Evolutionary conservation across 805 yeast genomes (phyloP), one percentile per base, ranked within the genome.

Genomic region (Suhomyces vadensis): DNA sequence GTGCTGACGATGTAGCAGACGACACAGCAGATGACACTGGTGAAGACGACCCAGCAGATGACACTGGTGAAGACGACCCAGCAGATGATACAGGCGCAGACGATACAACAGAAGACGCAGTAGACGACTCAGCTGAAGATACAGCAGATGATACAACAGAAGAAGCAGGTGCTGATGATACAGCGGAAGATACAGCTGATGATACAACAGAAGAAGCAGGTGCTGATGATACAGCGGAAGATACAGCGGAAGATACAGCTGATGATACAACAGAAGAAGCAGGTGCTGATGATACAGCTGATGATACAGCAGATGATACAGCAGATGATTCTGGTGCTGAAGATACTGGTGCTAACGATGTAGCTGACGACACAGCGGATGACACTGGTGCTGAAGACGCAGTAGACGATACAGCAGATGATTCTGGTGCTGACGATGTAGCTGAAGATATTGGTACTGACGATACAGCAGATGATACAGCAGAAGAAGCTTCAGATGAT

Each of bases 181-280:
- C 39, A 9, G 19, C 36, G 11, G 37, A 27, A 9, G 47, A 21
- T 5, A 35, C 21, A 17, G 35, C 21, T 8, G 29, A 38, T 20
- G 39, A 9, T 8, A 33, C 7, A 22, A 39, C 5, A 16, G 44
- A n/a, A n/a, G n/a, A n/a, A n/a, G n/a, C n/a, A n/a, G n/a, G n/a
- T n/a, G n/a, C n/a, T n/a, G n/a, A n/a, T n/a, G n/a, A n/a, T n/a
- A n/a, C 38, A n/a, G 37, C 8, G n/a, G 37, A 27, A 6, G 44
- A 41, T 20, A 40, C 43, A 27, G 39, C 17, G 6, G 47, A 43
- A 31, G 43, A 39, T 10, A 17, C 33, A 6, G 39, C 21, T 11
- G 35, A 16, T 10, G 29, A 38, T 13, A 33, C 11, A 11, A 33
- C 7, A 22, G 43, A 6, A n/a, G 33, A n/a, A n/a, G n/a, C n/a